Conservation (phyloP, 2,329 filamentous ascomycete species). For the Volutella citrinella region DNA sequence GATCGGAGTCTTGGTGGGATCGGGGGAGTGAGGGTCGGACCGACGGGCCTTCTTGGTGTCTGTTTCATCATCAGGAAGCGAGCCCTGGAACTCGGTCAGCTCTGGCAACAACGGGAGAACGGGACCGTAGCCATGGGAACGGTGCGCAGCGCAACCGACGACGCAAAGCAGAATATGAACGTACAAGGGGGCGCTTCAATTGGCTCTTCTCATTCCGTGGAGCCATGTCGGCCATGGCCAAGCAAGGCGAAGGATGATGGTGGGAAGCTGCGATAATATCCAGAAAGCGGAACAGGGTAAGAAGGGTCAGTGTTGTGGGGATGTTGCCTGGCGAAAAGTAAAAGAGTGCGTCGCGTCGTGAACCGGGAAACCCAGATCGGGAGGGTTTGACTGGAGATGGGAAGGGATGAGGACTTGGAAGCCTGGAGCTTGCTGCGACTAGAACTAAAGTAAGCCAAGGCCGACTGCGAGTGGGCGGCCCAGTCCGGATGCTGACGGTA, state of each 20-base stretch:
- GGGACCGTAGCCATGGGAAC: too few species aligned
- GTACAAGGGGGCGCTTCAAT: slow-evolving; percentile 77
- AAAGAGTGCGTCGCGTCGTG: slow-evolving; percentile 19
- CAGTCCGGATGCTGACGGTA: too few species aligned
- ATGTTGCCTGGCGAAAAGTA: slow-evolving; percentile 22
- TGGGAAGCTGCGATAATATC: slow-evolving; percentile 16
- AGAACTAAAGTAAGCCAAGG: too few species aligned
- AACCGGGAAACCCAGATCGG: slow-evolving; percentile 19
- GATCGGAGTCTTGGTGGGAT: slow-evolving; percentile 55
- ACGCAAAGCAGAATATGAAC: too few species aligned
- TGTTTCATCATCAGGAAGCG: slow-evolving; percentile 58
- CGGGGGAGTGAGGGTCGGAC: slow-evolving; percentile 66
- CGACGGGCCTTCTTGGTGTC: slow-evolving; percentile 83
- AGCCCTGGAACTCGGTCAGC: slow-evolving; percentile 48
- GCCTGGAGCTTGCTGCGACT: slow-evolving; percentile 13
- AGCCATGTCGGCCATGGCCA: slow-evolving; percentile 45
- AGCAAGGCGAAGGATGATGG: slow-evolving; percentile 4
- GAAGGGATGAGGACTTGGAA: slow-evolving; percentile 15
- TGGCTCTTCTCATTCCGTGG: slow-evolving; percentile 72
- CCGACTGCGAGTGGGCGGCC: too few species aligned
- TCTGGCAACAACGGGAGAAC: slow-evolving; percentile 8
- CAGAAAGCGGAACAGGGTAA: slow-evolving; percentile 11
- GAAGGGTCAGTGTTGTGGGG: slow-evolving; percentile 5
- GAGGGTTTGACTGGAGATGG: slow-evolving; percentile 24
- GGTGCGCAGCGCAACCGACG: too few species aligned